Evolutionary conservation across 1,139 yeast species (phyloP), one percentile per base, ranked within the genome.

Genomic region (Pichia sp.): DNA sequence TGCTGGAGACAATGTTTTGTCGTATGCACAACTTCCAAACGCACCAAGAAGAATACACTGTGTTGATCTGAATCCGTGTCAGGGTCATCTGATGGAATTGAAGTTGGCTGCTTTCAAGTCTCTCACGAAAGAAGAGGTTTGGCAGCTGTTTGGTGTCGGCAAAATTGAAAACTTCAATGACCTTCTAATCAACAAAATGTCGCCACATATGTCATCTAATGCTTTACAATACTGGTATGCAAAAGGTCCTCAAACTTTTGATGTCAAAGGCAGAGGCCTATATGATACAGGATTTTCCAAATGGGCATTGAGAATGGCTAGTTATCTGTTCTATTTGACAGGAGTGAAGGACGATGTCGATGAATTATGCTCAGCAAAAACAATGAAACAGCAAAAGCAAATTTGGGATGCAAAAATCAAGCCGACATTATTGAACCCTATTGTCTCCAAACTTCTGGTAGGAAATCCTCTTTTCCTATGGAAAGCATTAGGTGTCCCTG

Each of bases 401-500:
- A 77, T 87, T 55, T 87, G 95, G 93, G 73, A 80, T 54, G 67
- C 71, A 1, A 75, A 76, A 52, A 76, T 87, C 56, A 81, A 84
- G 59, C 93, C 93, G 4, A 80, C 85, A 4, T 74, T 87, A 53
- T 81, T 86, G 71, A 85, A 85, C 65, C 88, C 89, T 16, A 63
- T 85, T 49, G 84, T 87, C 52, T 84, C 87, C 31, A 80, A 81
- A 44, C 67, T 86, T 46, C 73, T 87, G 57, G 80, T 87, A 50
- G 92, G 92, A n/a, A 87, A 87, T 70, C 92, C 93, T 11, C 70
- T 87, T 36, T 87, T 87, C 68, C 75, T 87, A 60, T 87, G 96
- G 96, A 86, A 85, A 67, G 95, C 95, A 0, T 76, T 87, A 47
- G 95, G 96, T 15, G 95, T 87, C 51, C 96, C 95, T 4, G 81